phyloP scores from a whole-genome alignment of 1,284 basidiomycete species.

The Marasmius oreades region DNA sequence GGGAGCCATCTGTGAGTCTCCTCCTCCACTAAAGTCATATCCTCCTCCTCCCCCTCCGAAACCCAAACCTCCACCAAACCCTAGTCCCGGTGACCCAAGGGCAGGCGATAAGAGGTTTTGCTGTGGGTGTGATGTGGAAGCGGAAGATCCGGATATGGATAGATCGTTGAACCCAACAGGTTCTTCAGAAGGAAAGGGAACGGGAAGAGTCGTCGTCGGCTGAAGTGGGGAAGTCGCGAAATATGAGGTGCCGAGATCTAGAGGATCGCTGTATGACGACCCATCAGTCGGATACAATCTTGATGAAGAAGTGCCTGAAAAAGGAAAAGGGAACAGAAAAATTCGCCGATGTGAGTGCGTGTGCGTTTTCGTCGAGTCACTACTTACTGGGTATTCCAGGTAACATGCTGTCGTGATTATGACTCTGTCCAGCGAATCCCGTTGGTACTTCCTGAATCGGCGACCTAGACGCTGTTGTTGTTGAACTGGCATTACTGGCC shows the following conservation, averaged over 20 bases:
- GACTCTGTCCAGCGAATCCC: background rate
- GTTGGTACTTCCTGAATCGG: no score
- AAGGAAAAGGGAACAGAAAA: conserved; percentile 5
- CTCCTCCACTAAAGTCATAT: conserved; percentile 30
- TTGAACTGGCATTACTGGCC: no score
- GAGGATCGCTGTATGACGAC: conserved; percentile 28
- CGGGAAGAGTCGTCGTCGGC: conserved; percentile 22
- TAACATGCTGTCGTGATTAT: conserved; percentile 28
- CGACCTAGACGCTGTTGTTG: conserved; percentile 10
- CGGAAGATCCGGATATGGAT: conserved; percentile 10
- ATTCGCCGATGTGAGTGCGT: background rate
- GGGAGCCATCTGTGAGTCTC: conserved; percentile 22
- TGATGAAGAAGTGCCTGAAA: background rate
- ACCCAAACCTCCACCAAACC: background rate
- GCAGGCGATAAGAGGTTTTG: no score
- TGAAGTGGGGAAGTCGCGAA: conserved; percentile 27
- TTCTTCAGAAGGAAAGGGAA: conserved; percentile 19
- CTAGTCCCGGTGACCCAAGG: no score
- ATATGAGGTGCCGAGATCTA: conserved; percentile 24
- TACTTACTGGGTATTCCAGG: conserved; percentile 41
- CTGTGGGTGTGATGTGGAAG: conserved; percentile 6
- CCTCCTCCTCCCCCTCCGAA: conserved; percentile 4
- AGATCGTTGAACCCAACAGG: conserved; percentile 22
- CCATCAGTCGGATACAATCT: conserved; percentile 15
- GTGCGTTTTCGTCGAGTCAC: no score